Base-by-base conservation (phyloP, 345 rosid species). In the Hibiscus tridactylites region DNA sequence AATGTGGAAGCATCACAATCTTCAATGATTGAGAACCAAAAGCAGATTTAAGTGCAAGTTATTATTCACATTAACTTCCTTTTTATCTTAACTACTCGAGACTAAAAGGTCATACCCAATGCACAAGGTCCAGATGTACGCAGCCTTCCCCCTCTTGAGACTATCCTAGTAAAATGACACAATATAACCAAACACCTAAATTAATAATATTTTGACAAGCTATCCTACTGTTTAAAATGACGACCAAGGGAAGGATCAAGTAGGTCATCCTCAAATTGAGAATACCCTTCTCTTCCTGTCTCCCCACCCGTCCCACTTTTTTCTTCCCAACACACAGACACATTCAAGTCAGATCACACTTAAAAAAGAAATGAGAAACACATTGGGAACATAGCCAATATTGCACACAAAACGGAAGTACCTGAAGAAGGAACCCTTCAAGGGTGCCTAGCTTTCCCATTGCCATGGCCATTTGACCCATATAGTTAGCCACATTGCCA, bases 381-480 rank as follows among this genome's bases (percentile, higher is more conserved):
- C 46, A 61, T 61, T 8, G 15, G 26, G n/a, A 61, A 35, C 66
- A 61, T 31, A 7, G 66, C 21, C 21, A 61, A 35, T n/a, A 61
- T 15, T 71, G 10, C 44, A 73, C 75, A 61, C 73, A n/a, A 63
- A 70, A 64, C 1, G 58, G 46, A 68, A 64, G 29, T 82, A 85
- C 98, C 96, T 90, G 97, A 58, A 80, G 83, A 63, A 90, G 86
- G 79, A 92, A 92, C 58, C 91, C 90, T 76, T 92, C 95, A 2
- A 92, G 87, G 24, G 93, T 90, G 26, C 95, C 98, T 47, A 92
- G 86, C 81, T 92, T 91, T 70, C 98, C 96, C 96, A 92, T 92
- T 21, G 98, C 98, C 98, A 93, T 87, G 70, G 97, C 98, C 98
- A 92, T 92, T 83, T 90, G 98, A 76, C 98, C 98, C 98, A 92